Percentiles rank a stretch among this genome's conserved stretches.
Evolutionary conservation across 768 basidiomycete species (phyloP).

Genomic region (Lyophyllum decastes): DNA sequence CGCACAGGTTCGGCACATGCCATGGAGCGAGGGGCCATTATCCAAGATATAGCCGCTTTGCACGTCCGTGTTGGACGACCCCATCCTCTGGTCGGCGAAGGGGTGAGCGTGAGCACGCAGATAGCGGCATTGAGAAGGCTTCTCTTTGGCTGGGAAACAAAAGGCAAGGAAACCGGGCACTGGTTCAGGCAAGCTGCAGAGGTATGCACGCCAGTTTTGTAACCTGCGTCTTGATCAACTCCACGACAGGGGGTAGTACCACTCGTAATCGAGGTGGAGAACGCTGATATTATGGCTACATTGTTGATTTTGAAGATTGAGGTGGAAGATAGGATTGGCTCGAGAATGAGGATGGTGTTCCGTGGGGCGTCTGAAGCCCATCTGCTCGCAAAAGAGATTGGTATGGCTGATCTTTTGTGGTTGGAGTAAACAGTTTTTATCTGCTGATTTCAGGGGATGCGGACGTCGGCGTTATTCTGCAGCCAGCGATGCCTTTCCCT

Average conservation of each 20-base stretch:
- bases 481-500: constrained; percentile 68
- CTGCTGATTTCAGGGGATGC: constrained; percentile 38
- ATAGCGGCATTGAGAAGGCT: constrained; percentile 64
- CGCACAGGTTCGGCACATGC: constrained; percentile 56
- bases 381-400: constrained; percentile 68
- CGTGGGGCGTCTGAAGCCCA: constrained; percentile 64
- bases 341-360: constrained; percentile 63
- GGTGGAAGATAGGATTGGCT: constrained; percentile 57
- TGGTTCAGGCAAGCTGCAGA: constrained; percentile 62
- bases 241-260: constrained; percentile 56
- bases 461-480: constrained; percentile 51
- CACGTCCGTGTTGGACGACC: constrained; percentile 57
- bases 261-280: constrained; percentile 67
- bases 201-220: constrained; percentile 29
- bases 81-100: constrained; percentile 32
- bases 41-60: constrained; percentile 62
- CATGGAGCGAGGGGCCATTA: constrained; percentile 59
- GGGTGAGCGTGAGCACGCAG: constrained; percentile 64
- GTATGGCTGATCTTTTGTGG: constrained; percentile 25
- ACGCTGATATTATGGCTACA: constrained; percentile 73
- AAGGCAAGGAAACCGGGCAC: constrained; percentile 46
- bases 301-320: constrained; percentile 70
- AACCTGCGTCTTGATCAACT: constrained; percentile 3
- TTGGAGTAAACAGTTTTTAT: not conserved
- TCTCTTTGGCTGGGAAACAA: constrained; percentile 53